A percentile compares a stretch with the other conserved stretches of the same genome.
These are phyloP conservation scores for Phytophthora sansomeana DNA, from an alignment of 352 stramenopile species.

Conservation along the genomic window DNA sequence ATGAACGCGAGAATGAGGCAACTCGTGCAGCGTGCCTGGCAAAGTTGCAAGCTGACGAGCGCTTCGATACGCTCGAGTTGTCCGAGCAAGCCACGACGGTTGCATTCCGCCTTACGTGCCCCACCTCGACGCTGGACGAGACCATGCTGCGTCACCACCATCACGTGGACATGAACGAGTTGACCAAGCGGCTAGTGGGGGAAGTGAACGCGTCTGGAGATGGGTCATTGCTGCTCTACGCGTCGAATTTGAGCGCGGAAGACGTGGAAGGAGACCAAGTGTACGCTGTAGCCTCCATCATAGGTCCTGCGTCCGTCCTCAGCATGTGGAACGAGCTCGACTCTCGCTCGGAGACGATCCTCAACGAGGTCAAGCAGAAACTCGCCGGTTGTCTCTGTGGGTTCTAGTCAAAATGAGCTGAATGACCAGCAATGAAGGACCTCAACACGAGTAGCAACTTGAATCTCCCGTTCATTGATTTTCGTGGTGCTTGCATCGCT, in stretches of 20 bases:
- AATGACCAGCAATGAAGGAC: slow-evolving; percentile 2
- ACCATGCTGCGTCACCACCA: slow-evolving; percentile 78
- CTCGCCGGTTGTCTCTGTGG: slow-evolving; percentile 69
- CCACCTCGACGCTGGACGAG: slow-evolving; percentile 56
- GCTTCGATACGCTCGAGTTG: slow-evolving; percentile 39
- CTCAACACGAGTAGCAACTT: slow-evolving; percentile 16
- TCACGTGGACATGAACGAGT: slow-evolving; percentile 78
- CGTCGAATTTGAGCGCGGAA: slow-evolving; percentile 11
- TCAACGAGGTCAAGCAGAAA: slow-evolving; percentile 64
- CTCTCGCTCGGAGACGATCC: slow-evolving; percentile 47
- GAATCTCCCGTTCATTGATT: slow-evolving; percentile 4
- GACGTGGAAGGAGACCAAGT: slow-evolving; percentile 25
- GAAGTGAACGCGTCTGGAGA: slow-evolving; percentile 67
- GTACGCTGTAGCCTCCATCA: slow-evolving; percentile 55
- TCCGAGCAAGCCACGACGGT: slow-evolving; percentile 18
- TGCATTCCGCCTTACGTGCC: slow-evolving; percentile 62
- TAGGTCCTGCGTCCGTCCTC: slow-evolving; percentile 47
- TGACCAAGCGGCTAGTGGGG: slow-evolving; percentile 60
- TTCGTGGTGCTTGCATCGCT: slow-evolving; percentile 2
- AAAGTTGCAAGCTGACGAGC: slow-evolving; percentile 50
- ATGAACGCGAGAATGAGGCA: slow-evolving; percentile 6
- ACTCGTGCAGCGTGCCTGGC: slow-evolving; percentile 27
- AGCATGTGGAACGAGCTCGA: slow-evolving; percentile 69
- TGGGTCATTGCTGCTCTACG: slow-evolving; percentile 53
- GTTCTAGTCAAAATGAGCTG: slow-evolving; percentile 47